Evolutionary conservation across 768 basidiomycete genomes (phyloP), one percentile per base, ranked within the genome.

Genomic region (Auricularia cornea): DNA sequence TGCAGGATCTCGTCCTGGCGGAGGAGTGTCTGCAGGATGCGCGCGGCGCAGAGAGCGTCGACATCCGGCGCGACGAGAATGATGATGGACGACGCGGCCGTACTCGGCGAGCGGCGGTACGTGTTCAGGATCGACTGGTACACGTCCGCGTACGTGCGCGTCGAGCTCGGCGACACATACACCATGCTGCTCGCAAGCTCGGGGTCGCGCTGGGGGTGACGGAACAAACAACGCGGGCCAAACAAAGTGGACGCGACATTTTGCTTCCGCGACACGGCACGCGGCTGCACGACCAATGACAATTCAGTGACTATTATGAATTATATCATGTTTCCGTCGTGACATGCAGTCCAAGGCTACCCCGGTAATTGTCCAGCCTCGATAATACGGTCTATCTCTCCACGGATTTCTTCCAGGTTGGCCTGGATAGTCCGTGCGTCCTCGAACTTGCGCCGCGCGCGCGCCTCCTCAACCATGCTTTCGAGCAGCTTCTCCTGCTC

Each of bases 401-500:
- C 79, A 66, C 88, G 80, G 62, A 99, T 92, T 77, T 98, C 96
- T 56, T 77, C 79, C 60, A 98, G 73, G 72, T 89, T 95, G 33
- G 76, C 72, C 71, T 90, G 87, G 65, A 99, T 77, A 3, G 89
- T 89, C 73, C 89, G 89, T 16, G 89, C 90, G 70, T 99, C 97
- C 74, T 98, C 96, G 66, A 98, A 98, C 75, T 98, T 98, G 51
- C 96, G 81, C 68, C 89, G 88, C 2, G 86, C 82, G 73, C 87
- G 89, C 5, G 96, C 96, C 72, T 98, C 94, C 67, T 90, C 87
- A 8, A 98, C 84, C 70, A 94, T 98, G 2, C 86, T 82, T 74
- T 95, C 91, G 23, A 99, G 81, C 57, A 98, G 80, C 2, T 89
- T 88, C 74, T 99, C 96, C 73, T 98, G 96, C 74, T 98, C 94